Percentiles rank a stretch among this genome's conserved stretches.
phyloP scores from a whole-genome alignment of 2,329 filamentous ascomycete genomes.

The Colletotrichum lupini region DNA sequence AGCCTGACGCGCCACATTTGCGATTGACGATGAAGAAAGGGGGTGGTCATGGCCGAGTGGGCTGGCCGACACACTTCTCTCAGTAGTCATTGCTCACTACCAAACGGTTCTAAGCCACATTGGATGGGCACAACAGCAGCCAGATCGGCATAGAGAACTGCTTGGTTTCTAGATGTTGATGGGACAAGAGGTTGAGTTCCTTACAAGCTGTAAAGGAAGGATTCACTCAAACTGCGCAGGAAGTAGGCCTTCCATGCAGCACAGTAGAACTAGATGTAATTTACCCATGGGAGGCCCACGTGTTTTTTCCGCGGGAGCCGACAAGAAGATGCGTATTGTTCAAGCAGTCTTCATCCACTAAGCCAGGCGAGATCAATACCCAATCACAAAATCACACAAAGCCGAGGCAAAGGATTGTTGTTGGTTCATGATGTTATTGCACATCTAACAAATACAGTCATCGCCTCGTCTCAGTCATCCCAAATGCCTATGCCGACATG shows the following conservation, averaged over 20 bases:
- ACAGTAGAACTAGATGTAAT: neutral
- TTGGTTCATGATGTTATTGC: neutral
- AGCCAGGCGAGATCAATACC: neutral
- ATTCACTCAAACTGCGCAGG: neutral
- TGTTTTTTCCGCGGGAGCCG: neutral
- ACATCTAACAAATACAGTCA: constrained; percentile 12
- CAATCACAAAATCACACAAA: neutral
- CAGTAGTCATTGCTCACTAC: too few species aligned
- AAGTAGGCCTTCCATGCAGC: neutral
- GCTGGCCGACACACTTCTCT: too few species aligned
- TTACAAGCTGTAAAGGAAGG: neutral
- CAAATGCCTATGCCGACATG: constrained; percentile 10
- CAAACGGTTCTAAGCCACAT: too few species aligned
- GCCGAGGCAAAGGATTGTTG: neutral
- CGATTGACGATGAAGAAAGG: too few species aligned
- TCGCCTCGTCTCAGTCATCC: constrained; percentile 18
- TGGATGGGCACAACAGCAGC: neutral
- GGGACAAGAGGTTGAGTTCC: neutral
- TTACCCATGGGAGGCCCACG: neutral
- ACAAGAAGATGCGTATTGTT: neutral
- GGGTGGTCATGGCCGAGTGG: too few species aligned
- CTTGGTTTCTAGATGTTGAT: neutral
- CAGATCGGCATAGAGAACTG: neutral
- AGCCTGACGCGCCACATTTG: too few species aligned
- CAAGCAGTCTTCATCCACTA: neutral